Percentiles rank a stretch among this genome's conserved stretches.
These are phyloP conservation scores for Quercus variabilis DNA, from an alignment of 306 rosid genomes.

Conservation along the genomic window DNA sequence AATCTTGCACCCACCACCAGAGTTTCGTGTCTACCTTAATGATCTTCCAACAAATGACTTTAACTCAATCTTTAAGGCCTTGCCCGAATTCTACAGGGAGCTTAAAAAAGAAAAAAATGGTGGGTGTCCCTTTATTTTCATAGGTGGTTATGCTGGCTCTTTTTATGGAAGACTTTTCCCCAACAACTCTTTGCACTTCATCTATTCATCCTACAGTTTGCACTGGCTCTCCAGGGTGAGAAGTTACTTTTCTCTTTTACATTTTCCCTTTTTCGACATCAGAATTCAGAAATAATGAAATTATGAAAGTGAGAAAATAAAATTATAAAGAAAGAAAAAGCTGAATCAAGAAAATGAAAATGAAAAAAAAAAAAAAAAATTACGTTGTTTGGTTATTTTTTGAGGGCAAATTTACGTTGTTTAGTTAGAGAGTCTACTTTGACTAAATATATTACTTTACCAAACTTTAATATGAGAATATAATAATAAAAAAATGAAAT, in stretches of 20 bases:
- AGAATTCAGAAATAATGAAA: too few species aligned
- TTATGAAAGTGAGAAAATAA: too few species aligned
- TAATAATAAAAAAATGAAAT: too few species aligned
- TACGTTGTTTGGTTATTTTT: too few species aligned
- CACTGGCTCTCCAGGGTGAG: slow-evolving; percentile 92
- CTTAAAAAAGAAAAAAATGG: slow-evolving; percentile 35
- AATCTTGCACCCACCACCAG: slow-evolving; percentile 40
- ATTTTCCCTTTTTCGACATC: background rate
- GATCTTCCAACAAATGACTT: slow-evolving; percentile 97
- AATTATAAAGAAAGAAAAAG: too few species aligned
- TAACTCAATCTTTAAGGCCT: slow-evolving; percentile 81
- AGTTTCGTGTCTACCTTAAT: slow-evolving; percentile 70
- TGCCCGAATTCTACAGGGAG: slow-evolving; percentile 69
- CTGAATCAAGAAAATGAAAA: too few species aligned
- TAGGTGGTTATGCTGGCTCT: slow-evolving; percentile 94
- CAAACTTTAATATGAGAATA: too few species aligned
- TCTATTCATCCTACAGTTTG: slow-evolving; percentile 71
- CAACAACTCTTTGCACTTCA: slow-evolving; percentile 70
- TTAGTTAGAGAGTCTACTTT: too few species aligned
- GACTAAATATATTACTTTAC: too few species aligned
- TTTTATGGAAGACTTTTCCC: slow-evolving; percentile 89
- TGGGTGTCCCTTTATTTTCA: slow-evolving; percentile 53
- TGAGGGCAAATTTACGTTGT: too few species aligned
- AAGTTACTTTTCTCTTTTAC: background rate
- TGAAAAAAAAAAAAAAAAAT: too few species aligned